Evolutionary conservation across 2,329 filamentous ascomycete genomes (phyloP), one percentile per base, ranked within the genome.

Genomic region (Metarhizium robertsii): DNA sequence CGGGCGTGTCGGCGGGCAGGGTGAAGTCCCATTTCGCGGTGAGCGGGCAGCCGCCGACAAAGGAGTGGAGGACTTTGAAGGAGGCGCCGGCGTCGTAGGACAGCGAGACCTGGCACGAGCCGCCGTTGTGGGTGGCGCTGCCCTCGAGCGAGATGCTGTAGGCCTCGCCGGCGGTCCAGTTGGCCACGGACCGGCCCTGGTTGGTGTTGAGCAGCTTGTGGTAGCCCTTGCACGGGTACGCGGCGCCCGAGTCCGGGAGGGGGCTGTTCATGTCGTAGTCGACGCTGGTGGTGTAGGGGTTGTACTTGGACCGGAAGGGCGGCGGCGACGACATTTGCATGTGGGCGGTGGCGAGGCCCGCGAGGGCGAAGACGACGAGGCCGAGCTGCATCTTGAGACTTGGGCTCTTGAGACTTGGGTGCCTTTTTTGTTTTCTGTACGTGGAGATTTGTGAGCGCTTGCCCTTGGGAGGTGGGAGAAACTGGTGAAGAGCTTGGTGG

Each of bases 171-270:
- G 84, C 79, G 4, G 72, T 66, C 69, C 86, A 92, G 29, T 76
- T 81, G 40, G 79, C 81, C 20, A 83, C 79, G 4, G 81, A 69
- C 18, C 73, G 68, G 60, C 82, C 81, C 50, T 71, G 69, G 8
- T 69, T 53, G 36, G 76, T 76, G 62, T 77, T 78, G 38, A 81
- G 61, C 48, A 78, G 71, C 51, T 65, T 68, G 52, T 79, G 74
- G 66, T 75, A 76, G 60, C 85, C 84, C 74, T 91, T 91, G 80
- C 89, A 94, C 5, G 88, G 86, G 68, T 83, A 94, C 70, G 91
- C 79, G 57, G 76, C 75, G 30, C 86, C 85, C 57, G 76, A 73
- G 20, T 75, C 65, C 2, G 71, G 66, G 50, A 94, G 77, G 2
- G 89, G 89, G 16, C 78, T 76, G 40, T 84, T 88, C 73, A 90